Evolutionary conservation across 805 yeast genomes (phyloP).

Genomic region (Barnettozyma vustinii): DNA sequence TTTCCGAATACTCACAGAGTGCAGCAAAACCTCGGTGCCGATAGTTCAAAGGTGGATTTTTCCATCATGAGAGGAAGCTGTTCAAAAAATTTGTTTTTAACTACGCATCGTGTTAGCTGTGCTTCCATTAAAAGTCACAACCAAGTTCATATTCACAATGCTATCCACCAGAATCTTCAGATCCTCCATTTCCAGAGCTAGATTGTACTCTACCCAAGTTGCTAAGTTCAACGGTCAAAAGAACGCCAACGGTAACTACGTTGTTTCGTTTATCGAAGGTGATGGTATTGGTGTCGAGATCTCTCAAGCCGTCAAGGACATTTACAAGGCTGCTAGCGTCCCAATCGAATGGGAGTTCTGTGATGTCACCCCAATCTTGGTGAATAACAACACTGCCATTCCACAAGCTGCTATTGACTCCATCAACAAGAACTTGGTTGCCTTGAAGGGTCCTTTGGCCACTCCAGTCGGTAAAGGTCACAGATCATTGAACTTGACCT

Average conservation of each 20-base stretch:
- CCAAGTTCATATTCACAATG: constrained; percentile 57
- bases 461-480: constrained; percentile 99
- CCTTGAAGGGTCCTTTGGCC: constrained; percentile 96
- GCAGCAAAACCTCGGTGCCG: constrained; percentile 10
- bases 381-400: constrained; percentile 89
- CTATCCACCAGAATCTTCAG: constrained; percentile 88
- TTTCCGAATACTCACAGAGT: neutral
- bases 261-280: constrained; percentile 95
- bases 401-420: constrained; percentile 91
- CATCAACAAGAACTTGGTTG: constrained; percentile 88
- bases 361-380: constrained; percentile 89
- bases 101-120: neutral
- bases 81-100: constrained; percentile 1
- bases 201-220: constrained; percentile 39
- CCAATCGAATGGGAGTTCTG: constrained; percentile 97
- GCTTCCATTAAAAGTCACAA: neutral
- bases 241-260: constrained; percentile 75
- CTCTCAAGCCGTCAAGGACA: constrained; percentile 87
- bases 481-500: constrained; percentile 92
- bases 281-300: constrained; percentile 98
- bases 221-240: constrained; percentile 64
- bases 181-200: constrained; percentile 23
- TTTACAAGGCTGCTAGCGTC: constrained; percentile 88
- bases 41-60: neutral
- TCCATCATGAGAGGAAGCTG: neutral